phyloP scores from a whole-genome alignment of 768 basidiomycete genomes.

The Hericium alpestre region DNA sequence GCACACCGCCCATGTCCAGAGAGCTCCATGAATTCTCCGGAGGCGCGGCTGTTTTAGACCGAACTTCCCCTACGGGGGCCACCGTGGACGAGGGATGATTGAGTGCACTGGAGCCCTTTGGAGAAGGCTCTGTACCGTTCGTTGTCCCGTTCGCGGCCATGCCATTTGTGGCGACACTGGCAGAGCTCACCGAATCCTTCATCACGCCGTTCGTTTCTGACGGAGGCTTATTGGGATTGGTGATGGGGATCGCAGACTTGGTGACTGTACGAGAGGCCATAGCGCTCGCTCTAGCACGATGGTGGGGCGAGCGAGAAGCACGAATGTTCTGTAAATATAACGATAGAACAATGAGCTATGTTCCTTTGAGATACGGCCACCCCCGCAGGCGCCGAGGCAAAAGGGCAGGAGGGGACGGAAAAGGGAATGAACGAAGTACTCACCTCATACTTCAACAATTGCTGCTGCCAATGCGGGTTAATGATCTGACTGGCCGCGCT shows the following conservation, averaged over 20 bases:
- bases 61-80: slow-evolving; percentile 50
- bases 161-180: slow-evolving; percentile 1
- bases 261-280: slow-evolving; percentile 82
- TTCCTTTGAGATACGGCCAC: too few species aligned
- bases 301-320: slow-evolving; percentile 79
- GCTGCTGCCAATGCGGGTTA: slow-evolving; percentile 85
- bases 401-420: not conserved
- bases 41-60: slow-evolving; percentile 38
- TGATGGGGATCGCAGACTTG: slow-evolving; percentile 84
- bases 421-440: slow-evolving; percentile 21
- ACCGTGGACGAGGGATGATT: slow-evolving; percentile 71
- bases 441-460: slow-evolving; percentile 87
- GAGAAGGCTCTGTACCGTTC: slow-evolving; percentile 25
- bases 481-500: slow-evolving; percentile 47
- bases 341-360: not conserved
- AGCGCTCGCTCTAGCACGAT: slow-evolving; percentile 90
- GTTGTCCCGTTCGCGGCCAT: slow-evolving; percentile 13
- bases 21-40: slow-evolving; percentile 80
- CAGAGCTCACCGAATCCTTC: slow-evolving; percentile 17
- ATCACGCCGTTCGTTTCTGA: slow-evolving; percentile 21
- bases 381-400: too few species aligned
- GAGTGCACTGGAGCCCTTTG: slow-evolving; percentile 22
- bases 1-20: slow-evolving; percentile 92
- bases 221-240: slow-evolving; percentile 70
- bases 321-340: slow-evolving; percentile 56